Evolutionary conservation across 305 asterid genomes (phyloP).

Genomic region (Ajuga reptans): DNA sequence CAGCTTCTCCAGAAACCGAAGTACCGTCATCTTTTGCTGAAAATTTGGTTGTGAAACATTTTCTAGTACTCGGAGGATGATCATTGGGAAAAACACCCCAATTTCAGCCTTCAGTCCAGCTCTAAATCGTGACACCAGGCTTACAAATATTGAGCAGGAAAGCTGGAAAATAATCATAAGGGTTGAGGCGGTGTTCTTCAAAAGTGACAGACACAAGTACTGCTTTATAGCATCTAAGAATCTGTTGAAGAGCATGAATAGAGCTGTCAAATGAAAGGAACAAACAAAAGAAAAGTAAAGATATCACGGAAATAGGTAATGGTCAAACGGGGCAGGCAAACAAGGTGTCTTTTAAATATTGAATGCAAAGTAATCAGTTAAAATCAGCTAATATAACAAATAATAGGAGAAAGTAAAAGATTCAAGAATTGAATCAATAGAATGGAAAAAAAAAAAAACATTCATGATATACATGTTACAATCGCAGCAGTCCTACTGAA

Average conservation of each 20-base stretch:
- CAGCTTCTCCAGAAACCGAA: constrained; percentile 86
- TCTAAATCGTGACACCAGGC: constrained; percentile 96
- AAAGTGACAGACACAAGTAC: constrained; percentile 89
- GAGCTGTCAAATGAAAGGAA: neutral
- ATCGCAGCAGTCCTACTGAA: neutral
- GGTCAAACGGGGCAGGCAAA: neutral
- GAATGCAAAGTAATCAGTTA: neutral
- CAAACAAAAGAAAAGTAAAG: neutral
- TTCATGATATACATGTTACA: neutral
- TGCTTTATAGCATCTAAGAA: constrained; percentile 97
- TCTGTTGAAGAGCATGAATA: constrained; percentile 39
- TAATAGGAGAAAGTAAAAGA: neutral
- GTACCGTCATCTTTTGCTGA: constrained; percentile 97
- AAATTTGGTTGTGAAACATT: constrained; percentile 94
- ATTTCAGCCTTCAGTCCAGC: constrained; percentile 98
- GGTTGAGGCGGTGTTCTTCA: constrained; percentile 97
- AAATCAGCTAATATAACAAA: neutral
- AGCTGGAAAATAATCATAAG: constrained; percentile 98
- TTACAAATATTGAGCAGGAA: constrained; percentile 93
- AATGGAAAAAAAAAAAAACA: neutral
- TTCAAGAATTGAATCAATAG: neutral
- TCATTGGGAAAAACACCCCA: constrained; percentile 94
- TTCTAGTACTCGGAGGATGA: constrained; percentile 84
- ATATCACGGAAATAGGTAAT: neutral
- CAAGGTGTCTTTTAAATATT: neutral